A percentile compares a stretch with the other conserved stretches of the same genome.
These are phyloP conservation scores for Leptomonas pyrrhocoris DNA, from an alignment of 208 protist genomes.

Conservation along the genomic window DNA sequence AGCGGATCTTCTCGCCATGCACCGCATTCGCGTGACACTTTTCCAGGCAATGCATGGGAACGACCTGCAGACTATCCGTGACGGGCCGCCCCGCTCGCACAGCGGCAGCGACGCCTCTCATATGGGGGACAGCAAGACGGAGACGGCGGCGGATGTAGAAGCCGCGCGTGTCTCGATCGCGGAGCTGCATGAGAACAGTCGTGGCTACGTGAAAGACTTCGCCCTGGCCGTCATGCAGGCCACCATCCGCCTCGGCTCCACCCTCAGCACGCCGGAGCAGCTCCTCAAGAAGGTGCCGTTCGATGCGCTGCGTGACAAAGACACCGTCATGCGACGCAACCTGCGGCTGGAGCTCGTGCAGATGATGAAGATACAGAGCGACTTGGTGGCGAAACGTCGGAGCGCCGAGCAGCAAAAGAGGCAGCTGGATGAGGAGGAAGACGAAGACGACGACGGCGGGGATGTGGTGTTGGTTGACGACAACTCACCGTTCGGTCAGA, in stretches of 20 bases:
- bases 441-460: constrained; percentile 6
- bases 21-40: constrained; percentile 22
- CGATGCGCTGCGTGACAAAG: constrained; percentile 36
- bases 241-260: constrained; percentile 27
- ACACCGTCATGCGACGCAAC: constrained; percentile 42
- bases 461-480: background rate
- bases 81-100: background rate
- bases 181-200: constrained; percentile 33
- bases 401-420: constrained; percentile 12
- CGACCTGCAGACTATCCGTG: constrained; percentile 6
- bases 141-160: background rate
- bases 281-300: constrained; percentile 43
- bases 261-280: constrained; percentile 35
- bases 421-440: constrained; percentile 6
- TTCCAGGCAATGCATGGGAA: constrained; percentile 15
- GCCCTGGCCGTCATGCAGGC: constrained; percentile 20
- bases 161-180: constrained; percentile 7
- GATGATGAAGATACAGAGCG: constrained; percentile 17
- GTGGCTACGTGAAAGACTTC: constrained; percentile 32
- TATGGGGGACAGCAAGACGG: background rate
- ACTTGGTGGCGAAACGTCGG: background rate
- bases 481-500: constrained; percentile 3
- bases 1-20: constrained; percentile 34
- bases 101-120: constrained; percentile 1
- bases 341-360: constrained; percentile 41